Percentiles rank a stretch among this genome's conserved stretches.
These are phyloP conservation scores for Rostrohypoxylon terebratum DNA, from an alignment of 495 filamentous ascomycete genomes.

Conservation along the genomic window DNA sequence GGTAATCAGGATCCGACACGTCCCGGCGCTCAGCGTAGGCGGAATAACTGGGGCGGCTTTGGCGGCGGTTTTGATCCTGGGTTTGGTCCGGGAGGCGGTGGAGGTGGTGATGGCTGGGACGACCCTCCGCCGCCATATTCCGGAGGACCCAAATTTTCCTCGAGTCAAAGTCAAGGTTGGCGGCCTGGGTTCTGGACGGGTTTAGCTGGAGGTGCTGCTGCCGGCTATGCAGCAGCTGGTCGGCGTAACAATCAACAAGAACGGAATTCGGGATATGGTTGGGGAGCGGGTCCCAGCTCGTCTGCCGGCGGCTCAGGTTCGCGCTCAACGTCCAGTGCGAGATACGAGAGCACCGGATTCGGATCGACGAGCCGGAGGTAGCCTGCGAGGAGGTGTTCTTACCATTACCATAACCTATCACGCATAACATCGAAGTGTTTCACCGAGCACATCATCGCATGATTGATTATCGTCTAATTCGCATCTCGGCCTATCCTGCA, in stretches of 20 bases:
- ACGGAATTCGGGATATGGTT: constrained; percentile 53
- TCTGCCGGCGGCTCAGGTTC: constrained; percentile 56
- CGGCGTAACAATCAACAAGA: constrained; percentile 53
- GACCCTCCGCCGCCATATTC: constrained; percentile 71
- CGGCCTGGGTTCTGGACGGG: constrained; percentile 92
- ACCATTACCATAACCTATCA: background rate
- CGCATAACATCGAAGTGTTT: background rate
- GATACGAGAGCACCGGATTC: constrained; percentile 87
- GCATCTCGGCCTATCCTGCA: constrained; percentile 36
- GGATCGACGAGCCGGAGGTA: constrained; percentile 86
- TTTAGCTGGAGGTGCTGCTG: constrained; percentile 75
- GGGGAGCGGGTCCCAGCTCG: constrained; percentile 48
- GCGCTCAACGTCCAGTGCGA: constrained; percentile 63
- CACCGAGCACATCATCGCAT: background rate
- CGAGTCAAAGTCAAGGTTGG: constrained; percentile 66
- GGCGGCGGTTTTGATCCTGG: constrained; percentile 50
- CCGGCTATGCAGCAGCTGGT: constrained; percentile 74
- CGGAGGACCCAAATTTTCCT: constrained; percentile 48
- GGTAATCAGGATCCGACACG: constrained; percentile 6
- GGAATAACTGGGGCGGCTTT: constrained; percentile 43
- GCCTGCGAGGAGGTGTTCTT: background rate
- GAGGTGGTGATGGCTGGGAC: constrained; percentile 62
- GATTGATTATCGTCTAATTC: constrained; percentile 18
- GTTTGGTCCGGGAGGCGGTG: constrained; percentile 59
- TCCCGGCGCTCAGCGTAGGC: constrained; percentile 10